These are phyloP conservation scores for Ophiostoma piceae DNA, from an alignment of 2,329 filamentous ascomycete genomes.

Conservation along the genomic window DNA sequence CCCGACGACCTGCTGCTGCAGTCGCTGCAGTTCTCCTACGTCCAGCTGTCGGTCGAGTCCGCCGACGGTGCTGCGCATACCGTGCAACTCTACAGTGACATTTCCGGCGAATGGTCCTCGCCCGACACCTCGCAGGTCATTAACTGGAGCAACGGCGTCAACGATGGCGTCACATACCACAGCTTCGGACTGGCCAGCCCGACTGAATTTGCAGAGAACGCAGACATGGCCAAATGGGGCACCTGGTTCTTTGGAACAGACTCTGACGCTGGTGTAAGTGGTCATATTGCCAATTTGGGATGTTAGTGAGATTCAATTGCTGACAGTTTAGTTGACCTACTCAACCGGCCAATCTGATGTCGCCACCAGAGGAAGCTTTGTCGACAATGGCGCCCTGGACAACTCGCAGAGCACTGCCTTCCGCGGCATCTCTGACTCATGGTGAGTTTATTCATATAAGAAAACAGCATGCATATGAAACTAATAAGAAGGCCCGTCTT, in stretches of 20 bases:
- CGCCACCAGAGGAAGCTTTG: conserved; percentile 62
- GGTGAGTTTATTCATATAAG: conserved; percentile 29
- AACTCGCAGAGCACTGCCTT: conserved; percentile 61
- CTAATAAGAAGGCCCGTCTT: conserved; percentile 63
- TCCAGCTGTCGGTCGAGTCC: conserved; percentile 58
- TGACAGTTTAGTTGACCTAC: conserved; percentile 50
- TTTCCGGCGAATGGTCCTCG: conserved; percentile 68
- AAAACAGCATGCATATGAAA: background rate
- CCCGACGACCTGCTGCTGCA: conserved; percentile 61
- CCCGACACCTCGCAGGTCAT: conserved; percentile 53
- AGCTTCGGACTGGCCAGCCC: conserved; percentile 57
- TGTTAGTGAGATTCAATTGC: background rate
- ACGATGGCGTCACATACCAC: conserved; percentile 56
- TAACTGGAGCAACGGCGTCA: conserved; percentile 56
- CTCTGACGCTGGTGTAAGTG: conserved; percentile 42
- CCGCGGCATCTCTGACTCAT: conserved; percentile 61
- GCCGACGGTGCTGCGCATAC: conserved; percentile 57
- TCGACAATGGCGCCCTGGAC: conserved; percentile 54
- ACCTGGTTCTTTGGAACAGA: conserved; percentile 70
- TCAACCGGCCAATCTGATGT: conserved; percentile 61
- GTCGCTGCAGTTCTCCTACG: conserved; percentile 65
- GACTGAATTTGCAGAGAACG: conserved; percentile 60
- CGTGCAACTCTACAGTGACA: conserved; percentile 67
- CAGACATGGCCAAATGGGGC: conserved; percentile 75
- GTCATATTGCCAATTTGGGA: background rate